A percentile compares a stretch with the other conserved stretches of the same genome.
Evolutionary conservation across 805 yeast genomes (phyloP).

Genomic region (Lachancea cidri): DNA sequence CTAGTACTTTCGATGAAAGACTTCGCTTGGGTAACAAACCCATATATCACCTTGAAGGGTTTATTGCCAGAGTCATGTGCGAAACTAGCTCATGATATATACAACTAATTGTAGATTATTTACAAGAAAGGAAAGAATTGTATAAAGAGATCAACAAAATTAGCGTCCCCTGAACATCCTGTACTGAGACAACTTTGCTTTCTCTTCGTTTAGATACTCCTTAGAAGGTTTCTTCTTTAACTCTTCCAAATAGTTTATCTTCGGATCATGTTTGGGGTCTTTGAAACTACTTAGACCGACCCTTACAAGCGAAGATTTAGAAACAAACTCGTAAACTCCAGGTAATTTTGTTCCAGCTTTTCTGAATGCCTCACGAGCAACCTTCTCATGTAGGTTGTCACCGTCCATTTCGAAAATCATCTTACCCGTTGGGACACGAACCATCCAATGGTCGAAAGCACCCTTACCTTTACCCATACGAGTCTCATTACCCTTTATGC

Average conservation of each 20-base stretch:
- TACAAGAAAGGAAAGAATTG: conserved; percentile 10
- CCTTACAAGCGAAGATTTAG: conserved; percentile 57
- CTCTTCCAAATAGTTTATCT: conserved; percentile 49
- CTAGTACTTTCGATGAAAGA: conserved; percentile 77
- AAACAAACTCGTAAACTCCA: conserved; percentile 83
- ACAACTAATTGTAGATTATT: conserved; percentile 4
- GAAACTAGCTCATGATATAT: conserved; percentile 32
- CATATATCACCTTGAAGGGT: conserved; percentile 93
- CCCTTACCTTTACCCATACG: conserved; percentile 99
- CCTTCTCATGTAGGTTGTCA: conserved; percentile 74
- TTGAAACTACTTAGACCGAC: conserved; percentile 60
- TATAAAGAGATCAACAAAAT: conserved; percentile 1
- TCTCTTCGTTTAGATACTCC: conserved; percentile 51
- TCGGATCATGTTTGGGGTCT: conserved; percentile 33
- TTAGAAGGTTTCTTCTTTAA: conserved; percentile 59
- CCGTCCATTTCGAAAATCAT: conserved; percentile 79
- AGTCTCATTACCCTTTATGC: conserved; percentile 95
- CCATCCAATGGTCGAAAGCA: conserved; percentile 95
- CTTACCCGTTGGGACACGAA: conserved; percentile 93
- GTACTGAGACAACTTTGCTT: conserved; percentile 47
- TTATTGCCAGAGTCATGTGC: conserved; percentile 83
- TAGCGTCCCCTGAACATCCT: conserved; percentile 60
- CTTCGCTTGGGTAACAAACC: conserved; percentile 81
- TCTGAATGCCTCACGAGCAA: conserved; percentile 84
- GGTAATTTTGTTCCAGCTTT: conserved; percentile 91